These are phyloP conservation scores for Annulohypoxylon bovei DNA, from an alignment of 495 filamentous ascomycete genomes.

Conservation along the genomic window DNA sequence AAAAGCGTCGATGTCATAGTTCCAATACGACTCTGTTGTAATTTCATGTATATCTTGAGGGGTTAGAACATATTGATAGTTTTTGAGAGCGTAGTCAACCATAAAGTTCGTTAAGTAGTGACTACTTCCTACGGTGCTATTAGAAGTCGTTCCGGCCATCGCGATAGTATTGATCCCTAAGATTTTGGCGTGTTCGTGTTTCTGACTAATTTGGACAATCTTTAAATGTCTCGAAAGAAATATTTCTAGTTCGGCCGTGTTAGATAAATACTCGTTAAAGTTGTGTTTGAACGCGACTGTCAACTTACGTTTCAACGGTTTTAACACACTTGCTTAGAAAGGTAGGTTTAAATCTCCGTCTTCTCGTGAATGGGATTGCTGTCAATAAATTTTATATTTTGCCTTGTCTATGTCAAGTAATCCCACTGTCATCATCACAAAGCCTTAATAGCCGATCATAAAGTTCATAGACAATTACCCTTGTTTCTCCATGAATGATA, in stretches of 20 bases:
- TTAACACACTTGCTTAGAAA: background rate
- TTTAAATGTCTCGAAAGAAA: background rate
- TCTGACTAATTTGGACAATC: background rate
- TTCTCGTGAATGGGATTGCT: background rate
- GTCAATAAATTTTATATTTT: background rate
- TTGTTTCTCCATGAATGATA: background rate
- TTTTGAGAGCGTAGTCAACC: constrained; percentile 9
- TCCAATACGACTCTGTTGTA: background rate
- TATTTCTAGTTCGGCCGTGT: background rate
- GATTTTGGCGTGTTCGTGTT: background rate
- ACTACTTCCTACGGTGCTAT: background rate
- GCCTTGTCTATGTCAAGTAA: background rate
- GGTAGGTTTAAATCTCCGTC: background rate
- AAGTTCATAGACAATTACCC: background rate
- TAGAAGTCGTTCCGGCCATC: background rate
- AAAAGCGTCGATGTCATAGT: background rate
- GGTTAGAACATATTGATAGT: constrained; percentile 6
- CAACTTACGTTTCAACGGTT: background rate
- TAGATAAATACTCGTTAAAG: background rate
- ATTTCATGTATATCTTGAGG: background rate
- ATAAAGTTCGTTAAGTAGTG: background rate
- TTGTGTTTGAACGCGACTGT: background rate
- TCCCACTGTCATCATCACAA: background rate
- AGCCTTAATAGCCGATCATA: background rate
- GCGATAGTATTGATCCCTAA: background rate